Evolutionary conservation across 441 rosid genomes (phyloP).

Genomic region (Mallotus japonicus): DNA sequence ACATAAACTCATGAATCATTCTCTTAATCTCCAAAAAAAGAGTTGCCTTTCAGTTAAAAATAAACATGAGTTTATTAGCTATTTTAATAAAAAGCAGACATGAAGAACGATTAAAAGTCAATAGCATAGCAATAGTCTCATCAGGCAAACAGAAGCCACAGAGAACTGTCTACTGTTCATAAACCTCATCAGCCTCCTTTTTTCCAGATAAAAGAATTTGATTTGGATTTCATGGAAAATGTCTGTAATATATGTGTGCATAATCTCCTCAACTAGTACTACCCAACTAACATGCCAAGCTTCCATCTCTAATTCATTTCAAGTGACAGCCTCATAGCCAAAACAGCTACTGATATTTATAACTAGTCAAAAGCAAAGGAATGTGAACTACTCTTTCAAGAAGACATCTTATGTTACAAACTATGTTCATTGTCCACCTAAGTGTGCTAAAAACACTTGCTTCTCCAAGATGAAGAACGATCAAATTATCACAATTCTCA

Average conservation of each 20-base stretch:
- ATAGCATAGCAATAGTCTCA: background rate
- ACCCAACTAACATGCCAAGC: background rate
- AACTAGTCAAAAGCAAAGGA: background rate
- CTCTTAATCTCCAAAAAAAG: slow-evolving; percentile 6
- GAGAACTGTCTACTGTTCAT: background rate
- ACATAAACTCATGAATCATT: slow-evolving; percentile 16
- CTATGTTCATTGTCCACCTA: background rate
- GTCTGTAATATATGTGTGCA: background rate
- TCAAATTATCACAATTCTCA: background rate
- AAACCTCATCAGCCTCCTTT: background rate
- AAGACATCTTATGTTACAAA: background rate
- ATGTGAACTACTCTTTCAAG: background rate
- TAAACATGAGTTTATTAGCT: background rate
- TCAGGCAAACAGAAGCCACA: background rate
- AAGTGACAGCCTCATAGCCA: background rate
- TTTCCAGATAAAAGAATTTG: background rate
- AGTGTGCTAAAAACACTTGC: background rate
- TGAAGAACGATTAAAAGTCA: background rate
- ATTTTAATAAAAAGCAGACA: background rate
- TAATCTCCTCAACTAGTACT: background rate
- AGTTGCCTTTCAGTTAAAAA: slow-evolving; percentile 20
- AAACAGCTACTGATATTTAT: background rate
- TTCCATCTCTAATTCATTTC: background rate
- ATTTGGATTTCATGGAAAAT: background rate
- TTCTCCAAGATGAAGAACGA: background rate